Base-by-base conservation (phyloP, 805 yeast genomes). In the Starmerella sp. region DNA sequence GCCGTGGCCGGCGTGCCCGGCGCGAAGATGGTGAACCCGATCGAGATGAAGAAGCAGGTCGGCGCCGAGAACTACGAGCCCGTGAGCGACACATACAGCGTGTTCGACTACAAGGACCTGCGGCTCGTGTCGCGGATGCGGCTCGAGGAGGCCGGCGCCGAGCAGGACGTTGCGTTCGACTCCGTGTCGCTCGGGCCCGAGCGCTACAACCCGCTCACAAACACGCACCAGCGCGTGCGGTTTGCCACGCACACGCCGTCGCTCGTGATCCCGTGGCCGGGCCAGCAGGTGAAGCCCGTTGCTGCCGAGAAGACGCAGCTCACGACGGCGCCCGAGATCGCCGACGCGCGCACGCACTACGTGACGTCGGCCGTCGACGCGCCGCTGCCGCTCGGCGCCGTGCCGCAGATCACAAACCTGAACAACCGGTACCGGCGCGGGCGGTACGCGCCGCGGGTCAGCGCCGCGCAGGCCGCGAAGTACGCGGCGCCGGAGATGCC, bases 261-360 rank as follows among this genome's bases (percentile, higher is more conserved):
- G 52, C 72, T 87, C 52, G 78, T 81, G 29, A 82, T 90, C 51
- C 97, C 97, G 53, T 91, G 95, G 95, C 96, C 96, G 39, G 90
- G 93, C 1, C 80, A 75, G 36, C 67, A 67, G 28, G 61, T 66
- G 7, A 60, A 69, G 56, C 71, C 74, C 0, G 53, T 48, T 6
- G 49, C 15, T 5, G 53, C 38, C 17, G 56, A 49, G 36, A 54
- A 52, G 34, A 82, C 81, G 51, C 71, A 66, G 34, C 73, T 79
- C 59, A 78, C 82, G 4, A 86, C 95, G 1, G 66, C 69, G 6
- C 76, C 77, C 32, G 78, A 73, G 9, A 69, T 72, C 2, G 88
- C 79, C 2, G 78, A 81, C 58, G 86, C 81, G 62, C 83, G 88
- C 67, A 81, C 96, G 4, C 85, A 75, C 68, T 84, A 80, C 69